Conservation (phyloP, 2,329 filamentous ascomycete species). For the Exserohilum rostratum region DNA sequence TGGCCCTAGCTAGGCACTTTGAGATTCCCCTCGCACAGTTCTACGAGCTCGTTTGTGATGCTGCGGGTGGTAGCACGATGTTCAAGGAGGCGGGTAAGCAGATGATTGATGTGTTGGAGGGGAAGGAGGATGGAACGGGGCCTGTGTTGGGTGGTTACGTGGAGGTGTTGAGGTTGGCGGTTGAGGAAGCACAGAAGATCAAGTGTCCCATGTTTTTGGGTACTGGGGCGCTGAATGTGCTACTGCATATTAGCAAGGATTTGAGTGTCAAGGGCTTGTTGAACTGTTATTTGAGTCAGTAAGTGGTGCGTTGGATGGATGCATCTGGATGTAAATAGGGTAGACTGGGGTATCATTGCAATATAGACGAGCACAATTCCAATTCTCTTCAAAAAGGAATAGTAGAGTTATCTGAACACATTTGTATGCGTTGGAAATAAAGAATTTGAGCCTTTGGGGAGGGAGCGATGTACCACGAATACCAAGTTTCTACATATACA, state of each 20-base stretch:
- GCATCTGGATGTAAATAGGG: not conserved
- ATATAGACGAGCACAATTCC: too few relatives aligned
- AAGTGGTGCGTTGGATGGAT: not conserved
- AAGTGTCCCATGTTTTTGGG: slow-evolving; percentile 45
- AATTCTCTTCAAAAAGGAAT: too few relatives aligned
- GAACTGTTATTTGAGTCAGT: slow-evolving; percentile 26
- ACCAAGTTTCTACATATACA: too few relatives aligned
- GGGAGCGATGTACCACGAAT: too few relatives aligned
- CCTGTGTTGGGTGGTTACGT: slow-evolving; percentile 27
- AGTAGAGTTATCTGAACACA: too few relatives aligned
- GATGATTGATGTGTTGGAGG: slow-evolving; percentile 43
- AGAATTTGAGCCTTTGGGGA: too few relatives aligned
- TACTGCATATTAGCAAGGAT: slow-evolving; percentile 36
- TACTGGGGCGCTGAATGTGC: slow-evolving; percentile 38
- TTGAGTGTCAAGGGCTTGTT: slow-evolving; percentile 30
- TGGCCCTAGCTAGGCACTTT: slow-evolving; percentile 47
- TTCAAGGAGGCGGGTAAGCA: slow-evolving; percentile 41
- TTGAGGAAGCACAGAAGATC: slow-evolving; percentile 42
- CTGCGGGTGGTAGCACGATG: slow-evolving; percentile 46
- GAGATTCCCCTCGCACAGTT: slow-evolving; percentile 46
- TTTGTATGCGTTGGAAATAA: too few relatives aligned
- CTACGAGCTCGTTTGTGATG: slow-evolving; percentile 45
- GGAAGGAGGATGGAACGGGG: slow-evolving; percentile 26
- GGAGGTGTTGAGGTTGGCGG: slow-evolving; percentile 35
- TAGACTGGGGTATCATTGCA: too few relatives aligned